Percentiles rank a stretch among this genome's conserved stretches.
These are phyloP conservation scores for Diversispora epigaea DNA, from an alignment of 192 early-diverging fungal species.

Conservation along the genomic window DNA sequence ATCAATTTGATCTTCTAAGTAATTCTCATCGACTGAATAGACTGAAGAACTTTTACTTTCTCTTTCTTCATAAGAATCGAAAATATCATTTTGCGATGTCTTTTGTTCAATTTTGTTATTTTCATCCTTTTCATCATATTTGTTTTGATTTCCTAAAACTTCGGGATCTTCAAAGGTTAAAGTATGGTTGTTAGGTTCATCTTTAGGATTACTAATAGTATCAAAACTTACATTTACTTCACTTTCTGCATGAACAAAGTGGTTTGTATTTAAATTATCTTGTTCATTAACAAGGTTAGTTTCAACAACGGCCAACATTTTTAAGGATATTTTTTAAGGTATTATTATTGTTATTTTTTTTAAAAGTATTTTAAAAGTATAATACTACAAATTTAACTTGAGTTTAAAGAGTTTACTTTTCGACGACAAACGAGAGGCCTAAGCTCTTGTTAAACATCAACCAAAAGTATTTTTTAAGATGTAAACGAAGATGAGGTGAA, in stretches of 20 bases:
- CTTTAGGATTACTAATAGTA: background rate
- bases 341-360: no score
- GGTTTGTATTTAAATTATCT: background rate
- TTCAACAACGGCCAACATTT: no score
- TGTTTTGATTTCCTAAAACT: background rate
- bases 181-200: slow-evolving; percentile 4
- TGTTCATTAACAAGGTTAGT: no score
- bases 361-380: no score
- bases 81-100: background rate
- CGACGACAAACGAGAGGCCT: no score
- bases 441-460: no score
- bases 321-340: no score
- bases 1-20: background rate
- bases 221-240: background rate
- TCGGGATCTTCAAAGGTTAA: background rate
- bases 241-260: background rate
- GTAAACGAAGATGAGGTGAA: no score
- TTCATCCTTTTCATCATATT: background rate
- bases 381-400: no score
- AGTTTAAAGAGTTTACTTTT: no score
- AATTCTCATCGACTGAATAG: background rate
- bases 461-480: no score
- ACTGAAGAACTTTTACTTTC: background rate
- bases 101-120: no score
- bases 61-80: background rate